phyloP scores from a whole-genome alignment of 139 green algal species.

The Ulvella scutata region DNA sequence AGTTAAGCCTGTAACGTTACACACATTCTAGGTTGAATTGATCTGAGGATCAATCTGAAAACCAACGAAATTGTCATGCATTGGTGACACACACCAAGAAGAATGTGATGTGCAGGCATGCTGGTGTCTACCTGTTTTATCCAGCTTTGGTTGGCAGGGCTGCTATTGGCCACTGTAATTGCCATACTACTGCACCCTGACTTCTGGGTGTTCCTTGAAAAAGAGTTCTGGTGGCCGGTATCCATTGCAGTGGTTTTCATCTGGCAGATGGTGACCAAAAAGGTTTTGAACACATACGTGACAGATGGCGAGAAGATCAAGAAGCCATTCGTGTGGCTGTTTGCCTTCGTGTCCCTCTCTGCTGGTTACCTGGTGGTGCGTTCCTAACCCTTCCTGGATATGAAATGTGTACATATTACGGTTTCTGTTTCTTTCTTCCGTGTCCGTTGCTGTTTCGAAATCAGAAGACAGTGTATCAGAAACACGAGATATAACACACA shows the following conservation, averaged over 20 bases:
- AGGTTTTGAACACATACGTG: background rate
- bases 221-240: background rate
- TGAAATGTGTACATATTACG: background rate
- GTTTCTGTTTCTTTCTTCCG: background rate
- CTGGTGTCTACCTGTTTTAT: constrained; percentile 2
- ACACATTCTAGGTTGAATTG: too few species aligned
- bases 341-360: background rate
- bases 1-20: too few species aligned
- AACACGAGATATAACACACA: too few species aligned
- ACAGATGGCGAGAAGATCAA: background rate
- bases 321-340: background rate
- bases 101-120: constrained; percentile 1
- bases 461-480: too few species aligned
- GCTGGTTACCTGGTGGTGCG: background rate
- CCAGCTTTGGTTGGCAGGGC: background rate
- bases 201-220: background rate
- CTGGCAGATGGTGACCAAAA: background rate
- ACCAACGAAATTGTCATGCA: too few species aligned
- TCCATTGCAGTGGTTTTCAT: background rate
- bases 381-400: background rate
- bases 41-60: too few species aligned
- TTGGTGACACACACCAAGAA: too few species aligned
- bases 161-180: background rate
- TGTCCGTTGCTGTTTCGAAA: too few species aligned
- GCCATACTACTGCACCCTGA: background rate